Conservation (phyloP, 306 rosid species). For the Malus fusca region DNA sequence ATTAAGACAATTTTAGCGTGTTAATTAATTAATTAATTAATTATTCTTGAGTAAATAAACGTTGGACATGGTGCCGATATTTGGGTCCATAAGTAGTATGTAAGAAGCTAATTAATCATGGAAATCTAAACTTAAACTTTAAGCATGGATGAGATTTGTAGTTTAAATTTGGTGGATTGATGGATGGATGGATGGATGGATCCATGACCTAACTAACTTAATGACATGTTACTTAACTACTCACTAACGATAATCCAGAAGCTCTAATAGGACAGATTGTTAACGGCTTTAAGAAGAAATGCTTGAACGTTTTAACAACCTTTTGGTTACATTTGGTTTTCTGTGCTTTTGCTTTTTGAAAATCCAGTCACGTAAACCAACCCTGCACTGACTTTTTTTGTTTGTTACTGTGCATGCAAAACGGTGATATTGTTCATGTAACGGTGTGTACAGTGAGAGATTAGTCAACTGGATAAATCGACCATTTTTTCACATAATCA, state of each 20-base stretch:
- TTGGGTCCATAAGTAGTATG: not conserved
- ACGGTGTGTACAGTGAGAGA: not conserved
- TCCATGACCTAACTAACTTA: conserved; percentile 58
- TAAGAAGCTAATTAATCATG: not conserved
- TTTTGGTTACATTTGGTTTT: not conserved
- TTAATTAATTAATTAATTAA: not conserved
- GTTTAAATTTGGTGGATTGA: not conserved
- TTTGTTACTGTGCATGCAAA: not conserved
- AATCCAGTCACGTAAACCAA: not conserved
- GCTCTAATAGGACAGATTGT: not conserved
- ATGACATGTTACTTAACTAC: conserved; percentile 63
- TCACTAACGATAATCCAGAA: not conserved
- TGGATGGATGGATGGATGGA: conserved; percentile 13
- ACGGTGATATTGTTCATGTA: not conserved
- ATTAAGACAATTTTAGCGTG: not conserved
- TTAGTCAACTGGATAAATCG: not conserved
- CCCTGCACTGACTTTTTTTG: not conserved
- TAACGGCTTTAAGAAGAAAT: conserved; percentile 37
- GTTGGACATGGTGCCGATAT: not conserved
- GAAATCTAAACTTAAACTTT: conserved; percentile 34
- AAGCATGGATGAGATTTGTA: conserved; percentile 42
- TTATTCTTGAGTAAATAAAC: not conserved
- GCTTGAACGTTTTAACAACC: conserved; percentile 25
- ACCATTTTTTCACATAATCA: too few species aligned
- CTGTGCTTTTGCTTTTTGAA: not conserved